These are phyloP conservation scores for Torulaspora delbrueckii DNA, from an alignment of 805 yeast genomes.

Conservation along the genomic window DNA sequence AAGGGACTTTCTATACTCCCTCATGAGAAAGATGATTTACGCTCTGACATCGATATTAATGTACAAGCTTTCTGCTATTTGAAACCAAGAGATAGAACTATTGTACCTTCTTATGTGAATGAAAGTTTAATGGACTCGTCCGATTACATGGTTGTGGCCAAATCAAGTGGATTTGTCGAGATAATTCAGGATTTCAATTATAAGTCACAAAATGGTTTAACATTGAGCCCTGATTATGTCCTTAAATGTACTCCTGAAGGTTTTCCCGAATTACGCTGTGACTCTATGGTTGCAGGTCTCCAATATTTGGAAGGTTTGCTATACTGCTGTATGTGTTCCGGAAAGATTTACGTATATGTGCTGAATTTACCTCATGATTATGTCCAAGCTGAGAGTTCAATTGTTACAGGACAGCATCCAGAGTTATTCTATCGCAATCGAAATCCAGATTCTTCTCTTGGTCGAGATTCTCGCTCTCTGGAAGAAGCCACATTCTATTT, in stretches of 20 bases:
- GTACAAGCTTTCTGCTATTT: conserved; percentile 29
- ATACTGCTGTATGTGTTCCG: conserved; percentile 26
- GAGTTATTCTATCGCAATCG: conserved; percentile 5
- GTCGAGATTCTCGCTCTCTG: conserved; percentile 11
- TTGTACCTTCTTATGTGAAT: conserved; percentile 4
- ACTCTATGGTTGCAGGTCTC: conserved; percentile 20
- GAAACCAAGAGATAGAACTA: conserved; percentile 16
- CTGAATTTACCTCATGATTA: conserved; percentile 28
- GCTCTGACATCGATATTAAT: conserved; percentile 17
- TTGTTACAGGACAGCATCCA: conserved; percentile 3
- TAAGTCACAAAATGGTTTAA: conserved; percentile 9
- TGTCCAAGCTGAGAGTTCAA: conserved; percentile 16
- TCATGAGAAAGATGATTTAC: conserved; percentile 2
- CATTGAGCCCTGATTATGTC: conserved; percentile 19
- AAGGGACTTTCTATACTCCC: conserved; percentile 12
- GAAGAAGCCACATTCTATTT: conserved; percentile 15
- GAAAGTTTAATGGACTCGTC: conserved; percentile 16
- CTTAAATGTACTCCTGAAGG: conserved; percentile 26
- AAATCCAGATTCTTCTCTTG: neutral
- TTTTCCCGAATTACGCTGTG: conserved; percentile 7
- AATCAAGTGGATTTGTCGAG: conserved; percentile 30
- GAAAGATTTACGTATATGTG: conserved; percentile 24
- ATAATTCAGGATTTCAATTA: conserved; percentile 24
- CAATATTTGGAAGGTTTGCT: conserved; percentile 26
- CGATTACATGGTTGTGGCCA: conserved; percentile 30